phyloP scores from a whole-genome alignment of 805 yeast genomes.

The Vanderwaltozyma tropicalis region DNA sequence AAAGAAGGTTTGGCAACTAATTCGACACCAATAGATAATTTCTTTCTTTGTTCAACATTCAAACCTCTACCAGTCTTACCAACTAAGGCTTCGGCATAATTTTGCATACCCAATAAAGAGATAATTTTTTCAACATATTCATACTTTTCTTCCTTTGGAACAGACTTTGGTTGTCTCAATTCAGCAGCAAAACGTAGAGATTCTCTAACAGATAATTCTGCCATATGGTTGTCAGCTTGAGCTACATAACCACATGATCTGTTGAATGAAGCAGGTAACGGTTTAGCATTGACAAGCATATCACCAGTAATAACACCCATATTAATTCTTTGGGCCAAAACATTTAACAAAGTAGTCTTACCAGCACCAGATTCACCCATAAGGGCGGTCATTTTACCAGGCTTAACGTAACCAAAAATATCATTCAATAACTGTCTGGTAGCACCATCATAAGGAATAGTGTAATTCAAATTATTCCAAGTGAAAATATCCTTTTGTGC shows the following conservation, averaged over 20 bases:
- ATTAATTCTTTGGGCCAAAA: conserved; percentile 59
- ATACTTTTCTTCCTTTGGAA: conserved; percentile 47
- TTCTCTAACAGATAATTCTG: conserved; percentile 63
- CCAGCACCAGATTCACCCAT: conserved; percentile 90
- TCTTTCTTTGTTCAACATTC: conserved; percentile 59
- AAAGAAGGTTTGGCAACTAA: conserved; percentile 59
- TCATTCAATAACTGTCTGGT: conserved; percentile 44
- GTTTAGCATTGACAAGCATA: conserved; percentile 59
- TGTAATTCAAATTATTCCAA: conserved; percentile 62
- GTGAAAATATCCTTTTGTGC: conserved; percentile 47
- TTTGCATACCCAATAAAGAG: conserved; percentile 54
- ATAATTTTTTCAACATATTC: conserved; percentile 63
- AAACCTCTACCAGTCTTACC: conserved; percentile 68
- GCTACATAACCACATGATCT: conserved; percentile 74
- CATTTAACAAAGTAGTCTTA: conserved; percentile 66
- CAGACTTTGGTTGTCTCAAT: conserved; percentile 55
- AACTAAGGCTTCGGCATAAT: conserved; percentile 68
- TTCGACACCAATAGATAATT: conserved; percentile 62
- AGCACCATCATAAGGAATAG: conserved; percentile 50
- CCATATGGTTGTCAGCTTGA: conserved; percentile 69
- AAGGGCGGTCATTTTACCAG: conserved; percentile 71
- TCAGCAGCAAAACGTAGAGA: conserved; percentile 62
- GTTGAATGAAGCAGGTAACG: conserved; percentile 52
- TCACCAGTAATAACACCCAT: conserved; percentile 66
- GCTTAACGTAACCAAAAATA: conserved; percentile 65